Evolutionary conservation across 352 stramenopile species (phyloP).

Genomic region (Globisporangium cederbergense): DNA sequence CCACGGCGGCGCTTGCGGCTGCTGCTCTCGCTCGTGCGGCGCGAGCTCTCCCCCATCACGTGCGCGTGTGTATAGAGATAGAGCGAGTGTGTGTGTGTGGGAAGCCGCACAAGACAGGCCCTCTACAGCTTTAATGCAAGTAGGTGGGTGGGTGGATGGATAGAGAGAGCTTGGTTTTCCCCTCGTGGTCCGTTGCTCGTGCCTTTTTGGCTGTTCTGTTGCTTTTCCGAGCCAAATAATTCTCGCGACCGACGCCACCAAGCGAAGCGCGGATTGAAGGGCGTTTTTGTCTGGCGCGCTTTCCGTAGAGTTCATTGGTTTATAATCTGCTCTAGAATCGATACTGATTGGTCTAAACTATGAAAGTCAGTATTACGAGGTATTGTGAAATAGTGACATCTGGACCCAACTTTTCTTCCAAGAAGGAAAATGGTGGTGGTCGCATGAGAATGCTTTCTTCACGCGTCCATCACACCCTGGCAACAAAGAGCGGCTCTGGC

Average conservation of each 20-base stretch:
- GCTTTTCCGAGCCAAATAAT: conserved; percentile 1
- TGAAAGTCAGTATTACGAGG: too few relatives aligned
- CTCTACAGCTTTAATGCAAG: neutral
- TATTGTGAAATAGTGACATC: neutral
- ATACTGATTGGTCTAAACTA: too few relatives aligned
- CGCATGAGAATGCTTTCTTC: neutral
- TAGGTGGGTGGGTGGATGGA: neutral
- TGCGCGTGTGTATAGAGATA: neutral
- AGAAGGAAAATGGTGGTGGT: neutral
- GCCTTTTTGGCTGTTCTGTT: neutral
- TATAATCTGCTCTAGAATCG: too few relatives aligned
- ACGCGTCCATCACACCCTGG: neutral
- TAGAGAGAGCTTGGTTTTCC: neutral
- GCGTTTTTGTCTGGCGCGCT: neutral
- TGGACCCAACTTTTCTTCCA: neutral
- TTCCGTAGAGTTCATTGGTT: too few relatives aligned
- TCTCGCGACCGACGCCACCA: conserved; percentile 1
- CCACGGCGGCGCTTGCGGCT: conserved; percentile 32
- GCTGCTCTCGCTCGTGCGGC: conserved; percentile 16
- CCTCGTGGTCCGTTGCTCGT: neutral
- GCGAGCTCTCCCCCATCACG: conserved; percentile 21
- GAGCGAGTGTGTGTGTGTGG: neutral
- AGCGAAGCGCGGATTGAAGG: conserved; percentile 10
- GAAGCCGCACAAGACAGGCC: neutral
- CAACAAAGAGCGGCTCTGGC: neutral